Evolutionary conservation across 768 basidiomycete genomes (phyloP), one percentile per base, ranked within the genome.

Genomic region (Lyophyllum decastes): DNA sequence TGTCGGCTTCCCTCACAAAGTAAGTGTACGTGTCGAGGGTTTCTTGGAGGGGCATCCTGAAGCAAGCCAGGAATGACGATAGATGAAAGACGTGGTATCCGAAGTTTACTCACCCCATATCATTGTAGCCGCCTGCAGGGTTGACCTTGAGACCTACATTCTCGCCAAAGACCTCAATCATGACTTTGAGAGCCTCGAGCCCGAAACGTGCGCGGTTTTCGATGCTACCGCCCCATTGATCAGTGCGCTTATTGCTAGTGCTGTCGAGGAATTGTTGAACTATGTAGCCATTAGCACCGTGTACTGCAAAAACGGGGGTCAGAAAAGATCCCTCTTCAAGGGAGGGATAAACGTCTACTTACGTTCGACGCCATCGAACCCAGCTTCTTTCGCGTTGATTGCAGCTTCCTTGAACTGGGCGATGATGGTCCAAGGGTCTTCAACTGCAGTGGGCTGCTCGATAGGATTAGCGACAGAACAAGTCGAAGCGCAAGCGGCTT

Each of bases 191-290:
- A 45, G 82, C 73, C 64, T 85, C 81, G 4, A 84, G 74, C 0
- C 72, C 74, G 64, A 88, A 86, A 3, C 83, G 71, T 1, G 76
- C 66, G n/a, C 86, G 78, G 66, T 85, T 85, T 69, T 84, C 82
- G 41, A 80, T 57, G 41, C 77, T 79, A 4, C 86, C 87, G 9
- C 87, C 87, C 74, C 82, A 89, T 53, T 77, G 66, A 69, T 86
- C 86, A 14, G 78, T 82, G 19, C 84, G 78, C 35, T 74, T 63
- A 68, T 86, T 86, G 21, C 77, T 66, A 2, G 66, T 73, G 48
- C 64, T 69, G 56, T 84, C 80, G 17, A 83, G 67, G 73, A 86
- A 84, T 57, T 86, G 82, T 55, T 78, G 69, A 30, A 78, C 52
- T 11, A 82, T 66, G 55, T 79, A 80, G 0, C 80, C 80, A 52